A percentile compares a stretch with the other conserved stretches of the same genome.
Evolutionary conservation across 345 rosid species (phyloP).

Genomic region (Firmiana major): DNA sequence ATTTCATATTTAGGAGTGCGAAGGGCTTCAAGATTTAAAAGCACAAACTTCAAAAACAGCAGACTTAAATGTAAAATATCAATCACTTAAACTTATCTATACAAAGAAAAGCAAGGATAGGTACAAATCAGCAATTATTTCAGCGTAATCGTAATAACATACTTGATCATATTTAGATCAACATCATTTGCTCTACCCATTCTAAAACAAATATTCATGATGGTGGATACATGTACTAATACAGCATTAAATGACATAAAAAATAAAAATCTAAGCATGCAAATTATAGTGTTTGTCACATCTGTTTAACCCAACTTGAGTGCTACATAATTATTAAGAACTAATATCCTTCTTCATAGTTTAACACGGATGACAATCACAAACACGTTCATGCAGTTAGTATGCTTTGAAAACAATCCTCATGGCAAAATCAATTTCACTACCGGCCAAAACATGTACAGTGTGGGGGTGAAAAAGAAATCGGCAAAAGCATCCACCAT

Average conservation of each 20-base stretch:
- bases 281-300: not conserved
- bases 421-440: not conserved
- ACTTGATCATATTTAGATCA: too few species aligned
- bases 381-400: too few species aligned
- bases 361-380: not conserved
- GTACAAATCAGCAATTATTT: not conserved
- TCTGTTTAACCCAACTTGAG: not conserved
- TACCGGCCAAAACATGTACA: not conserved
- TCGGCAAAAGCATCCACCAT: not conserved
- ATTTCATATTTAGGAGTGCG: not conserved
- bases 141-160: not conserved
- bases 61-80: not conserved
- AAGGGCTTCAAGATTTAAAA: not conserved
- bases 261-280: not conserved
- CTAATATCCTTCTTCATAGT: not conserved
- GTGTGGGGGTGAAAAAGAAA: not conserved
- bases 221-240: not conserved
- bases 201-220: not conserved
- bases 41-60: not conserved
- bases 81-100: not conserved
- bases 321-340: not conserved
- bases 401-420: not conserved
- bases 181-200: not conserved
- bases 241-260: not conserved
- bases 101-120: not conserved